Evolutionary conservation across 1,284 basidiomycete species (phyloP), one percentile per base, ranked within the genome.

Genomic region (Phlebopus sp.): DNA sequence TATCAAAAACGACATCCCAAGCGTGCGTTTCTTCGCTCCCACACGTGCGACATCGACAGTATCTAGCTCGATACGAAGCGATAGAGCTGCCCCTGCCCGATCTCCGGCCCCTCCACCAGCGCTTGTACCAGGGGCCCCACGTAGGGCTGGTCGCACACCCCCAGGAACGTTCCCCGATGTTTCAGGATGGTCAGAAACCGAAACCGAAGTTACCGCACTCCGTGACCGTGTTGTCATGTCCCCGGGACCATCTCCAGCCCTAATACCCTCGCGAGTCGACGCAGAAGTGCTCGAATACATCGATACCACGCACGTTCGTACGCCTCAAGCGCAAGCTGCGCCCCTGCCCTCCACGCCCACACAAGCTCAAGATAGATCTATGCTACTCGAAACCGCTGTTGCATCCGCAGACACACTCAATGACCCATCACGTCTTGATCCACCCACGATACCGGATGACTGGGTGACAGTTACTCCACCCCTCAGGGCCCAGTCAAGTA

Each of bases 131-230:
- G 36, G 43, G 5, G 59, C 57, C 0, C 14, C 49, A 14, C 66
- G 66, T 2, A 53, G 60, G 31, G 44, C 21, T 13, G 54, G 66
- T 8, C 61, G 47, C 21, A 64, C 46, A 27, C 66, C 62, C 21
- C 62, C 64, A 2, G 62, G 62, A 3, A 54, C 64, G 1, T 56
- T 58, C 14, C 60, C 64, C 9, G 53, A 55, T 17, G 47, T 37
- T 11, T 65, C 66, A 5, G 66, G 66, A 13, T 65, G 64, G 63
- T 64, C 66, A 1, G 63, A 64, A 39, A 64, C 59, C 1, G 60
- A 36, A 3, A 52, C 55, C 2, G 50, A 66, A 9, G 14, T 68
- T 5, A 64, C 64, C 21, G 21, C 15, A 37, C n/a, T 50, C 23
- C 59, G 52, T 25, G 49, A 47, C 19, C 52, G 47, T n/a, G 25